Conservation (phyloP, 805 yeast genomes). For the Vanderwaltozyma yarrowii region DNA sequence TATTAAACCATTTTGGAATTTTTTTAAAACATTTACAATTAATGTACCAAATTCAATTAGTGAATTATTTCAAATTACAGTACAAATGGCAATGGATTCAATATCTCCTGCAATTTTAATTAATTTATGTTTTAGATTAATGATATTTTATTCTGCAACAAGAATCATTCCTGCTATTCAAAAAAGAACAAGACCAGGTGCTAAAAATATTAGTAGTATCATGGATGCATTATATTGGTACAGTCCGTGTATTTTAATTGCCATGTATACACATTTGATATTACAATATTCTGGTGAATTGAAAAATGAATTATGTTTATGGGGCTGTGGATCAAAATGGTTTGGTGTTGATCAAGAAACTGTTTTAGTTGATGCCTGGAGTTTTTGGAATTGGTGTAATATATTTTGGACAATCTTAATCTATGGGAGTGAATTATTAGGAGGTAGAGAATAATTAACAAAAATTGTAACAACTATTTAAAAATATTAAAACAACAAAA, state of each 20-base stretch:
- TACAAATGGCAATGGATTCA: conserved; percentile 44
- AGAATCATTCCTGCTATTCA: conserved; percentile 79
- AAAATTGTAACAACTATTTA: no score
- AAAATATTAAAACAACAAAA: no score
- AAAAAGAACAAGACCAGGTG: conserved; percentile 19
- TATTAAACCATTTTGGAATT: conserved; percentile 21
- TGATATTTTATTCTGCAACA: conserved; percentile 86
- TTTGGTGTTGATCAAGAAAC: not conserved
- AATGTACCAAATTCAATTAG: conserved; percentile 25
- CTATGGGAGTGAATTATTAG: conserved; percentile 65
- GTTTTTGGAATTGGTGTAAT: conserved; percentile 96
- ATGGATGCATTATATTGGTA: conserved; percentile 67
- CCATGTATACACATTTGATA: conserved; percentile 90
- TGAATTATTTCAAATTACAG: conserved; percentile 25
- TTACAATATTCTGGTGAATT: conserved; percentile 77
- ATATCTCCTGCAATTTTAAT: conserved; percentile 73
- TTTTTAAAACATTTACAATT: conserved; percentile 21
- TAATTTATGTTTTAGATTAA: conserved; percentile 74
- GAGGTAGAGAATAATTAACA: conserved; percentile 4
- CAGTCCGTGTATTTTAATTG: conserved; percentile 88
- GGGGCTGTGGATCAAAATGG: conserved; percentile 34
- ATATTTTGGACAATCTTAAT: conserved; percentile 71
- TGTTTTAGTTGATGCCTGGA: conserved; percentile 59
- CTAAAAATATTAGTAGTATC: conserved; percentile 11
- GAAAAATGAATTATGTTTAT: conserved; percentile 48